Evolutionary conservation across 2,329 filamentous ascomycete species (phyloP), one percentile per base, ranked within the genome.

Genomic region (Chaetomium strumarium): DNA sequence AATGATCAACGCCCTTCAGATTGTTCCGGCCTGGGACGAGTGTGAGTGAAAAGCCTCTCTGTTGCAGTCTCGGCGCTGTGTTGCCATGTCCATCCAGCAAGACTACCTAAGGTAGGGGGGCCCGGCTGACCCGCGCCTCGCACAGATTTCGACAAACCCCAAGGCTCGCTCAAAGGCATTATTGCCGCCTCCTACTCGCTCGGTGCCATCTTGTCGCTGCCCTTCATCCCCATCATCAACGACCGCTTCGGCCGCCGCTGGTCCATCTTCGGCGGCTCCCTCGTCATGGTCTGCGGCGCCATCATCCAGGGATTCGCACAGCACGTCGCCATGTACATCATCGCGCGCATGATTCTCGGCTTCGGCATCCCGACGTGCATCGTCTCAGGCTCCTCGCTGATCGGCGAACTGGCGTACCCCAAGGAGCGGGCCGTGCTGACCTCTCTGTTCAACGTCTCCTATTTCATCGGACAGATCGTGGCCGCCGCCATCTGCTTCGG

Each of bases 281-380:
- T 68, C 0, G 70, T 81, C 55, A 81, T 81, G 75, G 66, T 78
- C 19, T 58, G 75, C 11, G 80, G 80, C 10, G 73, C 78, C 5
- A 56, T 81, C 5, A 67, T 83, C 30, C 80, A 83, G 40, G 47
- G 78, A 3, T 74, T 79, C 34, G 66, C 77, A 10, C 71, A 65
- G 42, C 66, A 76, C 57, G 62, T 67, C 17, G 70, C 51, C 56
- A 83, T 83, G 78, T 84, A 82, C 62, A 75, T 83, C 53, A 67
- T 80, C 39, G 75, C 80, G 33, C 78, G 81, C 61, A 74, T 82
- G 59, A 69, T 84, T 20, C 72, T 84, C 29, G 81, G 81, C 41
- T 77, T 82, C 47, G 80, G 81, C 41, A 82, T 83, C 53, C 75
- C 77, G 0, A 78, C 77, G 43, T 78, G 75, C 57, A 83, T 83